These are phyloP conservation scores for Acaromyces ingoldii DNA, from an alignment of 1,284 basidiomycete genomes.

Conservation along the genomic window DNA sequence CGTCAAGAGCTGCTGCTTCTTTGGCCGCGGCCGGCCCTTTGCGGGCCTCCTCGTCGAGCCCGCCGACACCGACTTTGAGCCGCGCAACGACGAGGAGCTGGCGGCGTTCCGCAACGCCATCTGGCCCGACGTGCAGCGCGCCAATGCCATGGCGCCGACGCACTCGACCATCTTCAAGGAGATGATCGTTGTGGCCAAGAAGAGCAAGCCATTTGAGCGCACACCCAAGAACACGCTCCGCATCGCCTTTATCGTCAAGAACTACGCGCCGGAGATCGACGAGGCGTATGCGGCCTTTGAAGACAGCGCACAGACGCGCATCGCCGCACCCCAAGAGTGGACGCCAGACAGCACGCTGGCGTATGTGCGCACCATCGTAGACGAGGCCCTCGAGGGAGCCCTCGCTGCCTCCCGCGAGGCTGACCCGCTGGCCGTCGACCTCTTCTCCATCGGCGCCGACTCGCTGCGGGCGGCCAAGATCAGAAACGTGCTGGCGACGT, in stretches of 20 bases:
- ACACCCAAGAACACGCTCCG: conserved; percentile 30
- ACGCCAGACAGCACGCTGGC: background rate
- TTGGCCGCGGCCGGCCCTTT: background rate
- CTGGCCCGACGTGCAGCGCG: conserved; percentile 36
- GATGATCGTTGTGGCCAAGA: conserved; percentile 10
- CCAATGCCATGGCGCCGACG: conserved; percentile 12
- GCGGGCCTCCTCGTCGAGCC: conserved; percentile 4
- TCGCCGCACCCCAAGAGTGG: conserved; percentile 17
- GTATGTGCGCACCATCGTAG: conserved; percentile 18
- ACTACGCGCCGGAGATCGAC: conserved; percentile 11
- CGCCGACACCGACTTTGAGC: background rate
- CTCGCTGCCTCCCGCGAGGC: background rate
- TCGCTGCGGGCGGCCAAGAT: conserved; percentile 55
- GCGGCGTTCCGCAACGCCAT: conserved; percentile 2
- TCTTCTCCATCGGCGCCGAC: background rate
- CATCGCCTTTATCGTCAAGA: conserved; percentile 9
- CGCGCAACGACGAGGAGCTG: background rate
- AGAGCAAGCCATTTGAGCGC: conserved; percentile 13
- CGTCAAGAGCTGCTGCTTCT: background rate
- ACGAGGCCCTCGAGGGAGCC: conserved; percentile 11
- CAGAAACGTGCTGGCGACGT: conserved; percentile 53
- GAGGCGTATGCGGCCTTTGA: conserved; percentile 8
- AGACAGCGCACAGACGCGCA: conserved; percentile 12
- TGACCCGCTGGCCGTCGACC: conserved; percentile 52
- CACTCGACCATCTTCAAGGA: conserved; percentile 12